Percentiles rank a stretch among this genome's conserved stretches.
Evolutionary conservation across 2,329 filamentous ascomycete species (phyloP).

Genomic region (Emergomyces africanus): DNA sequence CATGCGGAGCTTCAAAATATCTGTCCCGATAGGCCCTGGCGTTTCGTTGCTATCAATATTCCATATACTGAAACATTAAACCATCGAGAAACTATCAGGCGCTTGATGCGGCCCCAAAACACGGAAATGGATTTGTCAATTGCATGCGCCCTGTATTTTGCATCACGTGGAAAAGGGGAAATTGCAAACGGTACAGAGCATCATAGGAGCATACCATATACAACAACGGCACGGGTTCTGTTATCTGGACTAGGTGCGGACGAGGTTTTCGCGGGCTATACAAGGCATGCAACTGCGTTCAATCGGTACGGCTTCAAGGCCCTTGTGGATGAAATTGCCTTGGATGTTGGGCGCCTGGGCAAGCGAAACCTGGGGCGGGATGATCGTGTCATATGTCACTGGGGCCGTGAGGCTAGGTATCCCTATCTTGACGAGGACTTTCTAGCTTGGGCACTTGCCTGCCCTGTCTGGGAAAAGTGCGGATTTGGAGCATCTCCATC

Average conservation of each 20-base stretch:
- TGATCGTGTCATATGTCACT: constrained; percentile 80
- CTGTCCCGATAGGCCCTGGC: constrained; percentile 63
- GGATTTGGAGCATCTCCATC: constrained; percentile 53
- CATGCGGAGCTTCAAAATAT: constrained; percentile 57
- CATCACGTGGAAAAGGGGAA: constrained; percentile 57
- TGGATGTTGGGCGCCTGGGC: constrained; percentile 75
- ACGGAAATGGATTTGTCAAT: constrained; percentile 99
- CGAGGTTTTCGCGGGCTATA: constrained; percentile 90
- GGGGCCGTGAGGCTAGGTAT: constrained; percentile 78
- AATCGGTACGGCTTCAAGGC: constrained; percentile 53
- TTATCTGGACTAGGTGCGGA: constrained; percentile 90
- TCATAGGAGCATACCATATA: constrained; percentile 34
- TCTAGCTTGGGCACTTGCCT: constrained; percentile 63
- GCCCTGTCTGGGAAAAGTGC: constrained; percentile 73
- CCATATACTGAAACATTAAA: constrained; percentile 61
- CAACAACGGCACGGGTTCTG: constrained; percentile 64
- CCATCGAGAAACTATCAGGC: constrained; percentile 57
- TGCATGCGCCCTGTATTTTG: constrained; percentile 86
- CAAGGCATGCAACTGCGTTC: constrained; percentile 68
- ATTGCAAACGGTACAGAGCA: constrained; percentile 22
- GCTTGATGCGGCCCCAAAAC: constrained; percentile 81
- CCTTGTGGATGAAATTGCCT: constrained; percentile 65
- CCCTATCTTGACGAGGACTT: constrained; percentile 83
- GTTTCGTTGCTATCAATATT: constrained; percentile 70
- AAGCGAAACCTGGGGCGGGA: constrained; percentile 93